Conservation (phyloP, 2,329 filamentous ascomycete species). For the Beauveria sp. region DNA sequence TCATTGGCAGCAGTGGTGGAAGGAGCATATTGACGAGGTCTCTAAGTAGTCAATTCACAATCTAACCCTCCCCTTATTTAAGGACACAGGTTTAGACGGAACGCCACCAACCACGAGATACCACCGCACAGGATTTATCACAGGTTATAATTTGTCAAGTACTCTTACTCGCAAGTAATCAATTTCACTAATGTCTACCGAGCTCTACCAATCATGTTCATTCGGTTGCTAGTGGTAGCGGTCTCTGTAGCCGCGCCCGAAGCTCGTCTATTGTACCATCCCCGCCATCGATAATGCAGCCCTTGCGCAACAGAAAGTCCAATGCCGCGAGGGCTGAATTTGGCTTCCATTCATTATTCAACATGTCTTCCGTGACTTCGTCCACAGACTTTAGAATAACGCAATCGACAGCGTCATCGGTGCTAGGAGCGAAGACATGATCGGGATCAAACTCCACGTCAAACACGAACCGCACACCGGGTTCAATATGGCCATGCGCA, state of each 20-base stretch:
- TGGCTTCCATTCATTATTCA: constrained; percentile 27
- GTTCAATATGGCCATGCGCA: constrained; percentile 28
- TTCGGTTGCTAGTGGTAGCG: constrained; percentile 2
- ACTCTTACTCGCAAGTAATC: not conserved
- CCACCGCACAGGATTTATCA: not conserved
- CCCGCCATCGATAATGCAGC: constrained; percentile 19
- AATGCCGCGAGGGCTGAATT: constrained; percentile 33
- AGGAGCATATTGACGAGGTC: constrained; percentile 23
- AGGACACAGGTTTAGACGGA: not conserved
- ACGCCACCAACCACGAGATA: not conserved
- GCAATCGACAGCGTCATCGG: constrained; percentile 21
- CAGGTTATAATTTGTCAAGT: not conserved
- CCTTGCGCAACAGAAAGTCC: constrained; percentile 27
- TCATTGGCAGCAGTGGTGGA: constrained; percentile 73
- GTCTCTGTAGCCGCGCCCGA: not conserved
- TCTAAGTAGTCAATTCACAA: not conserved
- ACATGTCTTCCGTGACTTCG: constrained; percentile 23
- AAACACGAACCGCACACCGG: constrained; percentile 30
- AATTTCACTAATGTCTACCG: not conserved
- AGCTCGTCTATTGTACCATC: constrained; percentile 13
- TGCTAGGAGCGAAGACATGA: constrained; percentile 17
- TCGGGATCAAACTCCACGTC: constrained; percentile 24
- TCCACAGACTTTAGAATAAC: constrained; percentile 23
- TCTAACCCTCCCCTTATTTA: not conserved
- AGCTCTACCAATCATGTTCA: not conserved